These are phyloP conservation scores for Ophiostoma sp. DNA, from an alignment of 2,329 filamentous ascomycete species.

Conservation along the genomic window DNA sequence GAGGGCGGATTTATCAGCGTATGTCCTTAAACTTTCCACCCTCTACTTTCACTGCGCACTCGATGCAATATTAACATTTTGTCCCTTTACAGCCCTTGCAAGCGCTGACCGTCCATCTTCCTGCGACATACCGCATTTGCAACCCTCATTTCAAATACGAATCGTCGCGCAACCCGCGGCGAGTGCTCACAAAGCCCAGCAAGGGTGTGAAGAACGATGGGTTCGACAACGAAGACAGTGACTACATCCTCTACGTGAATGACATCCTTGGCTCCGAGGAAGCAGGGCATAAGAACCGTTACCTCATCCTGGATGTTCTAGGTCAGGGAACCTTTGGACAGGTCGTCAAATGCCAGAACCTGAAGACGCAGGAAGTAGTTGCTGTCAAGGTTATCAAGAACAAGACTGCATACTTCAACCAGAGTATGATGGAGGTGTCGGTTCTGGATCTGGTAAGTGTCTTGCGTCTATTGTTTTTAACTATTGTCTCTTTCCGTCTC, in stretches of 20 bases:
- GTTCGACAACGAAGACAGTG: slow-evolving; percentile 97
- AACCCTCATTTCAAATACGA: slow-evolving; percentile 98
- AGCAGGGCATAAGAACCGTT: slow-evolving; percentile 96
- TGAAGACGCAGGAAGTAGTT: slow-evolving; percentile 97
- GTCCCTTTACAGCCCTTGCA: slow-evolving; percentile 65
- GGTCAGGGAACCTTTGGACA: slow-evolving; percentile 98
- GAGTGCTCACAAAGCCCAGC: slow-evolving; percentile 95
- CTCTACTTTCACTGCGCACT: not conserved
- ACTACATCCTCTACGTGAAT: slow-evolving; percentile 98
- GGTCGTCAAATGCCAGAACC: slow-evolving; percentile 97
- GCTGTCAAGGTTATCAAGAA: slow-evolving; percentile 99
- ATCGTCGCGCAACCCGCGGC: slow-evolving; percentile 88
- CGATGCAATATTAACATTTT: slow-evolving; percentile 19
- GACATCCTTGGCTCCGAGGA: slow-evolving; percentile 97
- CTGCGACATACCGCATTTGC: slow-evolving; percentile 95
- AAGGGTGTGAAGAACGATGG: slow-evolving; percentile 98
- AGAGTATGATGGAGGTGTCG: slow-evolving; percentile 99
- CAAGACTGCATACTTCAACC: slow-evolving; percentile 97
- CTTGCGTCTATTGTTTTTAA: too few relatives aligned
- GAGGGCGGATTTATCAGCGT: slow-evolving; percentile 98
- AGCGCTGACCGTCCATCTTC: slow-evolving; percentile 87
- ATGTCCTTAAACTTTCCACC: slow-evolving; percentile 36
- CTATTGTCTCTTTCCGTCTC: not conserved
- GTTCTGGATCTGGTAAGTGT: slow-evolving; percentile 78
- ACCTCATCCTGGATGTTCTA: slow-evolving; percentile 92